A percentile compares a stretch with the other conserved stretches of the same genome.
Conservation (phyloP, 306 rosid genomes). For the Trifolium subterraneum region DNA sequence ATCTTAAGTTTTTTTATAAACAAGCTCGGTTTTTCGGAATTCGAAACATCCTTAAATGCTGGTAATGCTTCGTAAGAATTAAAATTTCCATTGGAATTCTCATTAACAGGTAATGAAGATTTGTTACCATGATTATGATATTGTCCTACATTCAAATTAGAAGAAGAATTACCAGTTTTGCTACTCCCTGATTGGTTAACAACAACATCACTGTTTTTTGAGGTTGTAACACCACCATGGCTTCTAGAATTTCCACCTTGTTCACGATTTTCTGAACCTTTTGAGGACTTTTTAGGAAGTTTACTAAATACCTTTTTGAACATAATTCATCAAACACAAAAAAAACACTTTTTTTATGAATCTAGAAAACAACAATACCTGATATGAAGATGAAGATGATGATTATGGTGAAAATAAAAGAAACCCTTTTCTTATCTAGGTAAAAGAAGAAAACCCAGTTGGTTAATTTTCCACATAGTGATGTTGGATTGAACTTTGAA, state of each 20-base stretch:
- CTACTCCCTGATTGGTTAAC: constrained; percentile 35
- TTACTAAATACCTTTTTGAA: constrained; percentile 64
- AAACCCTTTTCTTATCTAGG: constrained; percentile 43
- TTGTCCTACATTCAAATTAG: constrained; percentile 50
- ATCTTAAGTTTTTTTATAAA: constrained; percentile 65
- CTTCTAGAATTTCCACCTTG: constrained; percentile 47
- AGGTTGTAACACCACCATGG: constrained; percentile 36
- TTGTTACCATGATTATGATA: constrained; percentile 48
- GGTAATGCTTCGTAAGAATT: constrained; percentile 72
- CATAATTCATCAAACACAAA: constrained; percentile 52
- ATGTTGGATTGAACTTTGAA: constrained; percentile 12
- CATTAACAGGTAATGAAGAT: constrained; percentile 43
- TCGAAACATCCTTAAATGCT: constrained; percentile 67
- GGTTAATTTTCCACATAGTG: constrained; percentile 35
- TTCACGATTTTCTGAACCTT: constrained; percentile 58
- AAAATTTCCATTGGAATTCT: constrained; percentile 58
- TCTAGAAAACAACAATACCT: constrained; percentile 23
- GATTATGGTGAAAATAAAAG: not conserved
- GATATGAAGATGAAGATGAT: constrained; percentile 1
- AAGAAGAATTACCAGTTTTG: constrained; percentile 54
- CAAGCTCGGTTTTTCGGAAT: constrained; percentile 70
- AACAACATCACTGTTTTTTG: constrained; percentile 50
- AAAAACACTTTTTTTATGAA: constrained; percentile 12
- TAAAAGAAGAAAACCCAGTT: constrained; percentile 43
- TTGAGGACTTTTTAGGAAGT: constrained; percentile 67